Conservation (phyloP, 257 asterid genomes). For the Cinchona pubescens region DNA sequence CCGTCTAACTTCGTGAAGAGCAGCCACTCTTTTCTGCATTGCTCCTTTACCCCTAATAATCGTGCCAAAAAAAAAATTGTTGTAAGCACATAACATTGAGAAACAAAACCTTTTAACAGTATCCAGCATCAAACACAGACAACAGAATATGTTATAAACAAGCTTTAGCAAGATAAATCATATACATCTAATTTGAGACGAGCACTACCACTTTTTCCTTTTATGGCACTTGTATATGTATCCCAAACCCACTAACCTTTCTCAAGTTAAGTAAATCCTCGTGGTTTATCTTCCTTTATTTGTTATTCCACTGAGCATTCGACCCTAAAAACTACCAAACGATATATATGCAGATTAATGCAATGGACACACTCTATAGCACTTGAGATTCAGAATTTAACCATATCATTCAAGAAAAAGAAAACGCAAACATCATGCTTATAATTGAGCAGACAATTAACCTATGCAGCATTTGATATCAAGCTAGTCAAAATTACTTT, state of each 20-base stretch:
- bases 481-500: background rate
- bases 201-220: background rate
- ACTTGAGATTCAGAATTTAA: background rate
- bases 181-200: background rate
- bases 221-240: background rate
- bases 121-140: background rate
- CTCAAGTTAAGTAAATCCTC: background rate
- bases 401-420: no score
- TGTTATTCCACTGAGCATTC: background rate
- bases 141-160: background rate
- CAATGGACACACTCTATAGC: background rate
- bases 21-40: conserved; percentile 66
- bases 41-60: conserved; percentile 77
- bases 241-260: background rate
- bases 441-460: background rate
- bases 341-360: background rate
- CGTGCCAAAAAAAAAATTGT: conserved; percentile 8
- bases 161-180: background rate
- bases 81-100: conserved; percentile 14
- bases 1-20: conserved; percentile 86
- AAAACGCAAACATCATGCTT: no score
- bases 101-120: background rate
- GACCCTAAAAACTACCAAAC: background rate
- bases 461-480: background rate
- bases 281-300: background rate